Evolutionary conservation across 208 protist species (phyloP), one percentile per base, ranked within the genome.

Genomic region (Endotrypanum monterogeii): DNA sequence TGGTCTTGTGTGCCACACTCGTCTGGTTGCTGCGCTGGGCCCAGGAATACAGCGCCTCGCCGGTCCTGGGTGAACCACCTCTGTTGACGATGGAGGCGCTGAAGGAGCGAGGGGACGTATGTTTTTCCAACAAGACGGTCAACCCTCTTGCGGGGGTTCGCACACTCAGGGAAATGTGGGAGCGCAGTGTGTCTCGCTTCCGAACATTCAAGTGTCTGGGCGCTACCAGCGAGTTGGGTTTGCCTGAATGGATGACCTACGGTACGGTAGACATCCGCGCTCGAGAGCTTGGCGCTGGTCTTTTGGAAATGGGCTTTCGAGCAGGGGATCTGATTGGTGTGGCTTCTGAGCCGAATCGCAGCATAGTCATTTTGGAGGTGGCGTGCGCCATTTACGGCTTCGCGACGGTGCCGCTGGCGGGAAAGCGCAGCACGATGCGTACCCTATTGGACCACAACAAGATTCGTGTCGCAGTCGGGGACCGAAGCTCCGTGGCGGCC

Each of bases 251-350:
- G 90, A 80, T 91, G n/a, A 88, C 88, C 20, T 97, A 88, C 75
- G 86, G 71, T 20, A 79, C 82, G 5, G 89, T 93, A 23, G 90
- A 95, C 62, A 76, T 78, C 46, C 84, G 83, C 2, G 89, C 85
- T 35, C 79, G 84, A 20, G 88, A 94, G n/a, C 74, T 97, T 23
- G 90, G 83, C n/a, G 79, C 84, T 28, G 93, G 89, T 2, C 82
- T 97, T 48, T 54, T 83, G 18, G 67, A 84, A 37, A 73, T 93
- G 25, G 90, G 90, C 32, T 73, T 94, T 50, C 61, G 55, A 20
- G 79, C 78, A 1, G 93, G 93, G n/a, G 90, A 95, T 65, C 72
- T 89, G 25, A 86, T 97, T 50, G 93, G 91, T 4, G 89, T 97
- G 14, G 83, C 89, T 60, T 91, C 86, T 74, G 88, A 92, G 67